These are phyloP conservation scores for Tarenaya hassleriana DNA, from an alignment of 345 rosid genomes.

Conservation along the genomic window DNA sequence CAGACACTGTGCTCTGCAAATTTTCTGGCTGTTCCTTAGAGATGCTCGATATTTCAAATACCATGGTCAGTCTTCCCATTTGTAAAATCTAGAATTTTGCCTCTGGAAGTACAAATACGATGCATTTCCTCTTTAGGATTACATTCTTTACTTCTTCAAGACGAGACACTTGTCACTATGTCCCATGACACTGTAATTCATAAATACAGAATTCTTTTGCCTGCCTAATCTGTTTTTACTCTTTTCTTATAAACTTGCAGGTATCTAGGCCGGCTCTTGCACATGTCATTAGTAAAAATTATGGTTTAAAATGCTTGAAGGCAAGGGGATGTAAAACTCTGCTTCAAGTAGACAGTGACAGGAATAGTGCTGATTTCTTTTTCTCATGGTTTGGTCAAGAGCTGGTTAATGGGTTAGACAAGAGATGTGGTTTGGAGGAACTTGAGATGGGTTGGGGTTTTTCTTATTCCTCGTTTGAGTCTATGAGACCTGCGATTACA, in stretches of 20 bases:
- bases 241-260: constrained; percentile 36
- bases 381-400: constrained; percentile 27
- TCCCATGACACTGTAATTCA: neutral
- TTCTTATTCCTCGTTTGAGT: constrained; percentile 41
- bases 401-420: constrained; percentile 34
- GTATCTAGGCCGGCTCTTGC: constrained; percentile 49
- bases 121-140: too few relatives aligned
- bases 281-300: constrained; percentile 42
- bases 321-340: constrained; percentile 64
- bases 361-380: constrained; percentile 20
- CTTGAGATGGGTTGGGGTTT: constrained; percentile 77
- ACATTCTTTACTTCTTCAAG: neutral
- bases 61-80: constrained; percentile 45
- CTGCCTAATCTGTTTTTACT: constrained; percentile 12
- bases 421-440: constrained; percentile 45
- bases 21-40: constrained; percentile 65
- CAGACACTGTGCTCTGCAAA: constrained; percentile 43
- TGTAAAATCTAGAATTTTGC: neutral
- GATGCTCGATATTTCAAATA: constrained; percentile 67
- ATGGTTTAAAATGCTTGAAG: constrained; percentile 51
- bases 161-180: neutral
- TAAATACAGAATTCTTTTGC: neutral
- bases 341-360: constrained; percentile 29
- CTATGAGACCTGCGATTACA: constrained; percentile 49
- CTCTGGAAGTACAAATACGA: too few relatives aligned